Evolutionary conservation across 768 basidiomycete genomes (phyloP).

Genomic region (Tylopilus intermedius): DNA sequence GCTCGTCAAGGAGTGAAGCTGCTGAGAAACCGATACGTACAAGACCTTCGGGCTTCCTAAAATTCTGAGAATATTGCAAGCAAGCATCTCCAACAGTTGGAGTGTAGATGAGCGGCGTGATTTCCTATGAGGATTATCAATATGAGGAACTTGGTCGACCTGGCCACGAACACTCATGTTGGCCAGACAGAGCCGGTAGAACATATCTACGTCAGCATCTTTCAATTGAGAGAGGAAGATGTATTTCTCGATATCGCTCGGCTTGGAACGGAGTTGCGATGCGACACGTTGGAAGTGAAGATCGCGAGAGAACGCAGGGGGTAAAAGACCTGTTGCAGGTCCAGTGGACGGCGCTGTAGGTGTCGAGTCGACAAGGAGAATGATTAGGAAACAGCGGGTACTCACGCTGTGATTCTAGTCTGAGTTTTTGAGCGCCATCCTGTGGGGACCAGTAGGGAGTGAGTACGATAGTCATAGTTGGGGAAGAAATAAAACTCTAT

Average conservation of each 20-base stretch:
- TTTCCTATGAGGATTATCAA: conserved; percentile 33
- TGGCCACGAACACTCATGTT: conserved; percentile 44
- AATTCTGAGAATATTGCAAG: conserved; percentile 75
- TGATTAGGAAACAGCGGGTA: background rate
- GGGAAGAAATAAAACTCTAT: background rate
- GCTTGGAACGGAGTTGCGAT: conserved; percentile 70
- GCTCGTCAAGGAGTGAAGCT: conserved; percentile 1
- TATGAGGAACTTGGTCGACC: background rate
- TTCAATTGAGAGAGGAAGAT: conserved; percentile 78
- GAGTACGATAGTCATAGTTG: conserved; percentile 53
- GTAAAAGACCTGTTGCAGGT: conserved; percentile 46
- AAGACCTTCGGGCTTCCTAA: conserved; percentile 68
- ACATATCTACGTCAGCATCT: conserved; percentile 64
- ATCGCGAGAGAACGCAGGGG: conserved; percentile 49
- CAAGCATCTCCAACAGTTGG: conserved; percentile 92
- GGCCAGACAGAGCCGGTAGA: conserved; percentile 70
- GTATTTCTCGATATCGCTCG: conserved; percentile 74
- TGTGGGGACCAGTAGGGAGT: conserved; percentile 59
- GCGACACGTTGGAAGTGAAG: conserved; percentile 58
- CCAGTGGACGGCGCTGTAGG: conserved; percentile 39
- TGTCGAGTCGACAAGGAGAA: conserved; percentile 1
- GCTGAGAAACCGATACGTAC: conserved; percentile 33
- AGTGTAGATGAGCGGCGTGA: conserved; percentile 82
- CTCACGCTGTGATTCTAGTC: conserved; percentile 51
- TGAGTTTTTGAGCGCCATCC: conserved; percentile 69